phyloP scores from a whole-genome alignment of 768 basidiomycete genomes.

The Rhizopogon salebrosus region DNA sequence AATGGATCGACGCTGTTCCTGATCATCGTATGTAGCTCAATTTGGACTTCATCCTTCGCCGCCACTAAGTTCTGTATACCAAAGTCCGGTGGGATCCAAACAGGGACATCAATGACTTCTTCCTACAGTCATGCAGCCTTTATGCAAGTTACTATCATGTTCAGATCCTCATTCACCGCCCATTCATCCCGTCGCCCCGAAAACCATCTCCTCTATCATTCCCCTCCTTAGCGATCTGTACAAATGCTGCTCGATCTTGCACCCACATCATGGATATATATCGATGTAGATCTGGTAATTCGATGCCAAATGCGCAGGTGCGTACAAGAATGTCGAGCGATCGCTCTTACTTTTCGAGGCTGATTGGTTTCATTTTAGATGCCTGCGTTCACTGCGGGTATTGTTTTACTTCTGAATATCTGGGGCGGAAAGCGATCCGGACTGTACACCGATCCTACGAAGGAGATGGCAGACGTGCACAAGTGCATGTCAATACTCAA shows the following conservation, averaged over 20 bases:
- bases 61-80: conserved; percentile 5
- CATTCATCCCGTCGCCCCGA: conserved; percentile 66
- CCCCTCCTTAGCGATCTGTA: conserved; percentile 75
- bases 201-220: conserved; percentile 44
- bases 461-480: conserved; percentile 48
- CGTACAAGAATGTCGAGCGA: not conserved
- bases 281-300: conserved; percentile 27
- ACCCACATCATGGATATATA: conserved; percentile 65
- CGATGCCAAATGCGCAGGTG: conserved; percentile 27
- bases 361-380: conserved; percentile 19
- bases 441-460: conserved; percentile 31
- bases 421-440: conserved; percentile 48
- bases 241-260: conserved; percentile 77
- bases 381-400: conserved; percentile 41
- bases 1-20: conserved; percentile 74
- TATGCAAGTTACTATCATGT: conserved; percentile 50
- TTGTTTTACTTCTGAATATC: conserved; percentile 51
- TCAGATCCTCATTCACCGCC: conserved; percentile 72
- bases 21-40: conserved; percentile 27
- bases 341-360: not conserved
- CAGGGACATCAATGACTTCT: conserved; percentile 30
- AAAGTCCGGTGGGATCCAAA: conserved; percentile 42
- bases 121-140: conserved; percentile 47
- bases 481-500: conserved; percentile 42
- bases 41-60: not conserved